A percentile compares a stretch with the other conserved stretches of the same genome.
These are phyloP conservation scores for Vigna mungo DNA, from an alignment of 306 rosid species.

Conservation along the genomic window DNA sequence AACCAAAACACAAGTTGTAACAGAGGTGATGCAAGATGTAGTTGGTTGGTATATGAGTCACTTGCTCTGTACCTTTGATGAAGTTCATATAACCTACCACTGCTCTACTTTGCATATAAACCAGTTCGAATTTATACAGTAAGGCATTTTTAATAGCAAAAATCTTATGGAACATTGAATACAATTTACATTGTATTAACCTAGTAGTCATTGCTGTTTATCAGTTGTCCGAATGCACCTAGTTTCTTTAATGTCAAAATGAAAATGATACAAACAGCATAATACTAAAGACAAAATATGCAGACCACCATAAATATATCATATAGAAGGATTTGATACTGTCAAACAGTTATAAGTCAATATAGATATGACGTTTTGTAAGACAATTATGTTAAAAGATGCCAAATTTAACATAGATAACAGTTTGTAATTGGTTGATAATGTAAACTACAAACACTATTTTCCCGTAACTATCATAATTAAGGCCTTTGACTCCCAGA, in stretches of 20 bases:
- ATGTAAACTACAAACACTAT: neutral
- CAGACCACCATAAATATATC: neutral
- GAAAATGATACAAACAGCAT: neutral
- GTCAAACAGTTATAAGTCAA: neutral
- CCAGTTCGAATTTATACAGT: no score
- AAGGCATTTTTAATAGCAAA: neutral
- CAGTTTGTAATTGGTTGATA: neutral
- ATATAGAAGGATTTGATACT: neutral
- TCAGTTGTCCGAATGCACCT: no score
- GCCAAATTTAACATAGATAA: neutral
- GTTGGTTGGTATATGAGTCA: neutral
- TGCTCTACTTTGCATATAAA: no score
- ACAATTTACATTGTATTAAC: no score
- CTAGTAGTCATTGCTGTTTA: no score
- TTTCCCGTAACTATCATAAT: no score
- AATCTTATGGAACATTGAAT: neutral
- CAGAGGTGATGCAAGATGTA: slow-evolving; percentile 5
- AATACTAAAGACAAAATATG: neutral
- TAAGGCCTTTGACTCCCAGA: neutral
- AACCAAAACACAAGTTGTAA: slow-evolving; percentile 28
- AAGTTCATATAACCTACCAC: no score
- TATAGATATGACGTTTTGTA: neutral
- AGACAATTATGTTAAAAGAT: neutral
- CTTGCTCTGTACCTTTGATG: no score
- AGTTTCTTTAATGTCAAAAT: slow-evolving; percentile 18